Base-by-base conservation (phyloP, 371 early-diverging fungal genomes). In the Nematocida minor region DNA sequence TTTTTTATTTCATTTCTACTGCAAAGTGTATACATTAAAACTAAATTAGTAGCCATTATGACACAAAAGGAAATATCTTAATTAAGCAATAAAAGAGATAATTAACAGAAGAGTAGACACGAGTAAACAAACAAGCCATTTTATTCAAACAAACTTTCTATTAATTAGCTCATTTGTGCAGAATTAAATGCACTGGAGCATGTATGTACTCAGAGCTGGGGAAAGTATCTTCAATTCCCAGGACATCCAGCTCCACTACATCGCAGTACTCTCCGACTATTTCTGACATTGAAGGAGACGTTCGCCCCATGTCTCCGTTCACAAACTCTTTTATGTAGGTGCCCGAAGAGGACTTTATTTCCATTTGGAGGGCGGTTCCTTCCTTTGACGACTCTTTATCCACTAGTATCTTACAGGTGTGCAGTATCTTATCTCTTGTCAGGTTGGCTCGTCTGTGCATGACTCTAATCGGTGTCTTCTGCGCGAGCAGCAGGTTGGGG, bases 271-370 rank as follows among this genome's bases (percentile, higher is more conserved):
- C 53, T 2, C 67, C 87, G 38, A 90, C 82, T 47, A 94, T 80
- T 11, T 87, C 85, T 9, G 88, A 87, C 34, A 95, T 79, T 62
- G 89, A 91, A 29, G 96, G 97, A 16, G 69, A 70, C 2, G 95
- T 94, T 42, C 96, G 86, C 1, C 94, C 94, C 11, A 91, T 83
- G 85, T 97, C 96, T 14, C 94, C 92, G 79, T 93, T 94, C 1
- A 94, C 90, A 88, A 95, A 96, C 86, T 97, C 97, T 81, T 97
- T 97, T 69, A 97, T 93, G 79, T 97, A 97, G 0, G 95, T 91
- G 9, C 97, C 97, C 2, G 96, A 38, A 16, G 38, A 57, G 11
- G 29, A 32, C 46, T 36, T 42, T 20, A 62, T 55, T 14, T 48
- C 18, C 4, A 36, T 44, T 4, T 14, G 29, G 3, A 46, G 9